These are phyloP conservation scores for Gigaspora rosea DNA, from an alignment of 192 early-diverging fungal species.

Conservation along the genomic window DNA sequence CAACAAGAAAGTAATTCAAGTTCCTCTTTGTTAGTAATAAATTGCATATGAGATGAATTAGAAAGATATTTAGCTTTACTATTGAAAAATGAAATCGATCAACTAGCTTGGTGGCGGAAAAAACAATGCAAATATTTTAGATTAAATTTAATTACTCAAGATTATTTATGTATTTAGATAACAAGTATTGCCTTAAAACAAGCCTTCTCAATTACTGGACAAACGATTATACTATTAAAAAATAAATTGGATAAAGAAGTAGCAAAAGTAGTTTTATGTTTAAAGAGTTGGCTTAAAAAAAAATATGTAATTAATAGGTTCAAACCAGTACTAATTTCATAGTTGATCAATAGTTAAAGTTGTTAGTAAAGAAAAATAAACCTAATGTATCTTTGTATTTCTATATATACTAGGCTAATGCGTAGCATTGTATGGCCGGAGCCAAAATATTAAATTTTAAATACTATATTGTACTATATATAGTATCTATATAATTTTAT, in stretches of 20 bases:
- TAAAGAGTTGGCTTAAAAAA: not conserved
- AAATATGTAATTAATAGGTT: too few relatives aligned
- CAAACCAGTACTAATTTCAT: too few relatives aligned
- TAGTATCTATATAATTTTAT: too few relatives aligned
- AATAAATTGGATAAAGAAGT: not conserved
- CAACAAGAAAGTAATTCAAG: not conserved
- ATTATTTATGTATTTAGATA: slow-evolving; percentile 5
- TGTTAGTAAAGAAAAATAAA: too few relatives aligned
- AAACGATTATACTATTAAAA: not conserved
- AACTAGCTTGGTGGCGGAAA: not conserved
- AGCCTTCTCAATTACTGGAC: not conserved
- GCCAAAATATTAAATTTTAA: too few relatives aligned
- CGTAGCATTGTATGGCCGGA: too few relatives aligned
- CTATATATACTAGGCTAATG: too few relatives aligned
- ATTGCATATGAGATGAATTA: not conserved
- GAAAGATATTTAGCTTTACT: not conserved
- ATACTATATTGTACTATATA: too few relatives aligned
- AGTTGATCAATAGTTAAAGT: too few relatives aligned
- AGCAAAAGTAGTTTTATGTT: not conserved
- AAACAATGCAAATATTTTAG: not conserved
- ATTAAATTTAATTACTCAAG: not conserved
- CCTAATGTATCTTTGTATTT: too few relatives aligned
- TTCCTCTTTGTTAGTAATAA: not conserved
- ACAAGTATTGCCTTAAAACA: not conserved
- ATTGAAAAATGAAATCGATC: not conserved